Base-by-base conservation (phyloP, 805 yeast species). In the Blastobotrys muscicola region DNA sequence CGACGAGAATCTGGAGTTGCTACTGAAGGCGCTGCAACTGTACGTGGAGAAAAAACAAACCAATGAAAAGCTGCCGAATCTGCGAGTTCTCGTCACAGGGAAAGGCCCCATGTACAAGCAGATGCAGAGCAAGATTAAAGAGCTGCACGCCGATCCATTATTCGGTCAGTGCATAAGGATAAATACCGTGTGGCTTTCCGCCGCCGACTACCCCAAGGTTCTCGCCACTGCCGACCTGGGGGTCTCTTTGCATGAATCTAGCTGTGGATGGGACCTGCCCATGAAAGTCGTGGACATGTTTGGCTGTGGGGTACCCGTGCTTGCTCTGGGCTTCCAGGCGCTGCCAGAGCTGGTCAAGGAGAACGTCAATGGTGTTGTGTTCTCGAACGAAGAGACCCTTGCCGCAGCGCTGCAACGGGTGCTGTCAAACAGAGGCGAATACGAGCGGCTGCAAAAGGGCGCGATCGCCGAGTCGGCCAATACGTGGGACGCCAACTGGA, bases 251-350 rank as follows among this genome's bases (percentile, higher is more conserved):
- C 99, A 92, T 61, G 75, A 80, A 3, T 89, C 97, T 0, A 82
- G 94, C 37, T 83, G 95, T 38, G 98, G 99, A 0, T 70, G 84
- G 45, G 99, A 92, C 57, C 70, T 92, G 45, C 99, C 99, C 1
- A 92, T 92, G 99, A 92, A 92, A 61, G 84, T 92, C 31, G 81
- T 90, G 4, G 99, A 92, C 57, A 78, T 90, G 74, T 89, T 90
- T 68, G 98, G 98, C 0, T 84, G 92, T 50, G 97, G 97, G 0
- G 67, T 92, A 9, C 99, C 98, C 1, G 97, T 87, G 0, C 68
- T 89, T 2, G 76, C 95, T 0, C 67, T 89, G 45, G 67, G 71
- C 32, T 92, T 85, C 59, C 77, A 82, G 0, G 90, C 95, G 1
- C 71, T 90, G 10, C 67, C 68, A 5, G 98, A 92, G 59, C 66